Conservation (phyloP, 2,329 filamentous ascomycete genomes). For the Lojkania enalia region DNA sequence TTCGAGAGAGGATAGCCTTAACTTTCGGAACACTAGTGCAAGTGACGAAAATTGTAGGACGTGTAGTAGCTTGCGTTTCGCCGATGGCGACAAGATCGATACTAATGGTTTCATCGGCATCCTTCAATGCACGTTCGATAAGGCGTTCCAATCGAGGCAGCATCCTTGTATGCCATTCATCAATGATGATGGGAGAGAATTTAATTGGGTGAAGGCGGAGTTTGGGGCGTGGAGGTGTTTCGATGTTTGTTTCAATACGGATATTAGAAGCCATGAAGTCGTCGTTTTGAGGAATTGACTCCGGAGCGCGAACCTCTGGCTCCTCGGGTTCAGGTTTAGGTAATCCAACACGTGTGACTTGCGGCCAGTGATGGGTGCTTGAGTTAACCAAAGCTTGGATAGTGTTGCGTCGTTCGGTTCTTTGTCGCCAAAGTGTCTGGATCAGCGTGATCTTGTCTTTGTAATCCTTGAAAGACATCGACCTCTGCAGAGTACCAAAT, state of each 20-base stretch:
- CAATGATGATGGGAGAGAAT: conserved; percentile 64
- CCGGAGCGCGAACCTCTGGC: neutral
- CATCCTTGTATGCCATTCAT: conserved; percentile 71
- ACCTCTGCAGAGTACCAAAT: conserved; percentile 11
- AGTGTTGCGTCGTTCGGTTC: conserved; percentile 34
- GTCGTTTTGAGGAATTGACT: conserved; percentile 10
- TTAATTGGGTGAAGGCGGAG: conserved; percentile 50
- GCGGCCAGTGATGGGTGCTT: conserved; percentile 39
- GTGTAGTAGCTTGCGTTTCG: conserved; percentile 65
- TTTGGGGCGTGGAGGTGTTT: conserved; percentile 33
- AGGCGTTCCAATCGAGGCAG: conserved; percentile 75
- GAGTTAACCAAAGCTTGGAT: conserved; percentile 37
- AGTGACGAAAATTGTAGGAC: conserved; percentile 74
- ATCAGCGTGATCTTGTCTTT: conserved; percentile 44
- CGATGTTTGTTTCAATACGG: conserved; percentile 38
- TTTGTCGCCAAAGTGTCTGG: conserved; percentile 44
- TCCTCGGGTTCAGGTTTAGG: conserved; percentile 39
- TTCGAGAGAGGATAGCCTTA: conserved; percentile 69
- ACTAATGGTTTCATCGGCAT: conserved; percentile 75
- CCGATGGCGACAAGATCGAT: conserved; percentile 78
- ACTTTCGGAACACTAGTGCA: conserved; percentile 76
- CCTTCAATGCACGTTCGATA: conserved; percentile 70
- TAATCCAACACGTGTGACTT: conserved; percentile 37
- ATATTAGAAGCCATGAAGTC: conserved; percentile 35
- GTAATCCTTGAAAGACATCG: conserved; percentile 41